Evolutionary conservation across 1,284 basidiomycete species (phyloP).

Genomic region (Xerocomus tenax): DNA sequence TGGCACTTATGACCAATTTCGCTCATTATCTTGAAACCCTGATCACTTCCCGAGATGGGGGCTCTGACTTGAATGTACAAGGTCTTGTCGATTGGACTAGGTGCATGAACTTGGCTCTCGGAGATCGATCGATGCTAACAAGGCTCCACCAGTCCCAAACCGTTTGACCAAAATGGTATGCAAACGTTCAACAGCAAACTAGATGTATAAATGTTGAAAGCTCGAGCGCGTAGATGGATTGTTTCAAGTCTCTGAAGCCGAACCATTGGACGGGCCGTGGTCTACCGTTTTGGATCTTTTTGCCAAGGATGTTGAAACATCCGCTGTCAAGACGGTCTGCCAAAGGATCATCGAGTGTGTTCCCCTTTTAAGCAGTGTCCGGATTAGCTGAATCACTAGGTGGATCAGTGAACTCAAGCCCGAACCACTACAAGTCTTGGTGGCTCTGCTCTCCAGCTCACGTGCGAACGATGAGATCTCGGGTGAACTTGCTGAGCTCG

Average conservation of each 20-base stretch:
- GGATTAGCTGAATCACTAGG: slow-evolving; percentile 2
- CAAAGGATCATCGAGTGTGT: slow-evolving; percentile 20
- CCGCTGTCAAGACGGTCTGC: slow-evolving; percentile 5
- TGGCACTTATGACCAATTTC: slow-evolving; percentile 17
- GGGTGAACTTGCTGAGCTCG: slow-evolving; percentile 67
- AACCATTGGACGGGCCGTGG: slow-evolving; percentile 16
- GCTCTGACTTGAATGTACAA: slow-evolving; percentile 14
- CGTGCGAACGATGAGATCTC: slow-evolving; percentile 64
- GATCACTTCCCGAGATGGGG: slow-evolving; percentile 10
- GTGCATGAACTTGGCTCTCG: slow-evolving; percentile 11
- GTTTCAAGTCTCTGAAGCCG: slow-evolving; percentile 9
- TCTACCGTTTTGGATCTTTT: slow-evolving; percentile 29
- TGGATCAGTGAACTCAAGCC: slow-evolving; percentile 14
- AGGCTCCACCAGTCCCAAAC: slow-evolving; percentile 14
- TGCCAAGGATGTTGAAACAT: background rate
- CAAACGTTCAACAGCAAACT: background rate
- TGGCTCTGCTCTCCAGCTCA: slow-evolving; percentile 19
- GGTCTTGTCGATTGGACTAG: slow-evolving; percentile 23
- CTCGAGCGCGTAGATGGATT: slow-evolving; percentile 14
- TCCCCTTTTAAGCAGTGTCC: background rate
- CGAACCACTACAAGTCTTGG: slow-evolving; percentile 14
- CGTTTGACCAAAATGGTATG: slow-evolving; percentile 15
- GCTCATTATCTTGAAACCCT: slow-evolving; percentile 22
- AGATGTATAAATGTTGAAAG: slow-evolving; percentile 5
- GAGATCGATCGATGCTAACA: slow-evolving; percentile 15